These are phyloP conservation scores for Fusarium pseudonygamai DNA, from an alignment of 2,329 filamentous ascomycete genomes.

Conservation along the genomic window DNA sequence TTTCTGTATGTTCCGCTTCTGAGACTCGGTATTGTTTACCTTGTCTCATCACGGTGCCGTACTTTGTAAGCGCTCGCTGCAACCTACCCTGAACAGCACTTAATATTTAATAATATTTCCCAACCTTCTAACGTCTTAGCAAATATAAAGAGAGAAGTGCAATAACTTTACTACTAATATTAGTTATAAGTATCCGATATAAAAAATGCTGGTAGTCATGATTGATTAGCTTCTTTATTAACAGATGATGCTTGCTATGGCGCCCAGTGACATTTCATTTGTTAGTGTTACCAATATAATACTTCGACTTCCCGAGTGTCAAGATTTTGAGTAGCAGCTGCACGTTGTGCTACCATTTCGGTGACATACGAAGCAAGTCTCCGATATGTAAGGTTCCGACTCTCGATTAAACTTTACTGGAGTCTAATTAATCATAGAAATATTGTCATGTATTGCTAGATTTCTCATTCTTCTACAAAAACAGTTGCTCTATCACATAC, in stretches of 20 bases:
- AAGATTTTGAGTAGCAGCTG: accelerated
- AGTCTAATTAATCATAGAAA: too few species aligned
- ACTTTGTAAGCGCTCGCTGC: neutral
- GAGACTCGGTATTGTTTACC: neutral
- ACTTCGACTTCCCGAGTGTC: too few species aligned
- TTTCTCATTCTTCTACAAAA: too few species aligned
- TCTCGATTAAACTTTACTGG: too few species aligned
- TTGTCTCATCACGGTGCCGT: neutral
- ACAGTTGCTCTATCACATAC: neutral
- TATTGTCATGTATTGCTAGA: neutral
- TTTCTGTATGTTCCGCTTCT: neutral
- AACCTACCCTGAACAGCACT: neutral
- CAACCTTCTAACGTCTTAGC: accelerated
- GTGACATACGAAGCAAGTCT: accelerated
- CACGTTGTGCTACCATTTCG: accelerated
- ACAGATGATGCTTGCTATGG: neutral
- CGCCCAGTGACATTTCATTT: accelerated
- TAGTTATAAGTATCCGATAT: accelerated
- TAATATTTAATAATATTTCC: too few species aligned
- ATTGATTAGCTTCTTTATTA: neutral
- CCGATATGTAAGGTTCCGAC: too few species aligned
- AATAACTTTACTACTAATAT: accelerated
- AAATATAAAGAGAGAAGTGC: neutral
- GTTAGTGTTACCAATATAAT: too few species aligned
- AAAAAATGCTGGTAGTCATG: too few species aligned